A percentile compares a stretch with the other conserved stretches of the same genome.
Conservation (phyloP, 2,329 filamentous ascomycete species). For the Akanthomyces uredinophilus region DNA sequence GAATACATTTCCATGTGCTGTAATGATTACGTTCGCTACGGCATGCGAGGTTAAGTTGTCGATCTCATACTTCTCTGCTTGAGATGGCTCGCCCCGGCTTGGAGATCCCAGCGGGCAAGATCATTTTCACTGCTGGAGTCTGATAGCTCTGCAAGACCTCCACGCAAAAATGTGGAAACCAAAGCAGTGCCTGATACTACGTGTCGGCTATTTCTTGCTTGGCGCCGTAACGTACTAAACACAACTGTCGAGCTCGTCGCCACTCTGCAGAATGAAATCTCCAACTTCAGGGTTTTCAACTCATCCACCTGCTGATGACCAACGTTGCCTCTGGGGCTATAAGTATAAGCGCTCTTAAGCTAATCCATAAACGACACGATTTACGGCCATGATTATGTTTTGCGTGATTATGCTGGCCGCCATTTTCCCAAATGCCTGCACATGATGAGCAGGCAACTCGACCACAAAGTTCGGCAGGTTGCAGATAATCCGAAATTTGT, state of each 20-base stretch:
- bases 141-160: slow-evolving; percentile 56
- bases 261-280: slow-evolving; percentile 60
- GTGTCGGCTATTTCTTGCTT: slow-evolving; percentile 62
- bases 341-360: not conserved
- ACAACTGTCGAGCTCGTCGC: slow-evolving; percentile 66
- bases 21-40: slow-evolving; percentile 60
- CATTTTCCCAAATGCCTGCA: slow-evolving; percentile 50
- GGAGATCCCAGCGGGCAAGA: slow-evolving; percentile 31
- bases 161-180: slow-evolving; percentile 56
- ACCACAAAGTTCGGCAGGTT: slow-evolving; percentile 36
- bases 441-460: slow-evolving; percentile 43
- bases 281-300: slow-evolving; percentile 53
- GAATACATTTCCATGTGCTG: slow-evolving; percentile 20
- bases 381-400: slow-evolving; percentile 32
- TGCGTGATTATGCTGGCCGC: slow-evolving; percentile 56
- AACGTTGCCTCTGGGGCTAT: not conserved
- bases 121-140: slow-evolving; percentile 52
- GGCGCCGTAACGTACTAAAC: slow-evolving; percentile 64
- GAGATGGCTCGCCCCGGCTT: slow-evolving; percentile 59
- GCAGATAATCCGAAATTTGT: slow-evolving; percentile 41
- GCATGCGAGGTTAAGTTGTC: slow-evolving; percentile 59
- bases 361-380: not conserved
- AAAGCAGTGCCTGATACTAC: slow-evolving; percentile 60
- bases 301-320: slow-evolving; percentile 31
- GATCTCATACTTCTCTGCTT: slow-evolving; percentile 60